Percentiles rank a stretch among this genome's conserved stretches.
phyloP scores from a whole-genome alignment of 805 yeast genomes.

The Spathaspora gorwiae region DNA sequence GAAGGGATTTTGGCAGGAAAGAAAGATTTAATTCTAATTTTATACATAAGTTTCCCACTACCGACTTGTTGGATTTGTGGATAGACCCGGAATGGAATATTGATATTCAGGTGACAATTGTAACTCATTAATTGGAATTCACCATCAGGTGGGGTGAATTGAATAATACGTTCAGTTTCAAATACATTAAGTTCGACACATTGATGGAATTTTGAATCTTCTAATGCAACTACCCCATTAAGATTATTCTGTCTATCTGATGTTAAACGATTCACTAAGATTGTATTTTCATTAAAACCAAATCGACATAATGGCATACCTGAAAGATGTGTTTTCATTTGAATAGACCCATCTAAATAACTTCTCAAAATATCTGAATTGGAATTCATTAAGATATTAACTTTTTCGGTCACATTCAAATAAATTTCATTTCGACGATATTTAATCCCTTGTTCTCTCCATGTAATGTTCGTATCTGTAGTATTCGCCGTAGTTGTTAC shows the following conservation, averaged over 20 bases:
- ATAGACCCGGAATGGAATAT: slow-evolving; percentile 64
- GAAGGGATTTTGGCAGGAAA: slow-evolving; percentile 59
- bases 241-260: slow-evolving; percentile 19
- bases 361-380: slow-evolving; percentile 62
- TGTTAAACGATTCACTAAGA: slow-evolving; percentile 11
- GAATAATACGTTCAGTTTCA: slow-evolving; percentile 59
- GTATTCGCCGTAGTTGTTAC: slow-evolving; percentile 7
- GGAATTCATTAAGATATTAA: slow-evolving; percentile 64
- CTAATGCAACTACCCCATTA: slow-evolving; percentile 51
- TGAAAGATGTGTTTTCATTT: slow-evolving; percentile 64
- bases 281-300: slow-evolving; percentile 59
- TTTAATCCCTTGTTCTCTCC: slow-evolving; percentile 69
- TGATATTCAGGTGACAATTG: slow-evolving; percentile 43
- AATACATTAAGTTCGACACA: slow-evolving; percentile 73
- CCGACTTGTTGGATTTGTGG: slow-evolving; percentile 50
- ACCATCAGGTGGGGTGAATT: slow-evolving; percentile 85
- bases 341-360: slow-evolving; percentile 71
- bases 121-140: slow-evolving; percentile 79
- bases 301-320: slow-evolving; percentile 84
- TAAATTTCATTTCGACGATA: slow-evolving; percentile 79
- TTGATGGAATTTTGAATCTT: slow-evolving; percentile 82
- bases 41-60: slow-evolving; percentile 45
- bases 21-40: slow-evolving; percentile 57
- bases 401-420: slow-evolving; percentile 69
- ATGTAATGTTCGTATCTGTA: slow-evolving; percentile 36